Percentiles rank a stretch among this genome's conserved stretches.
phyloP scores from a whole-genome alignment of 257 asterid species.

The Solanum raphanifolium region DNA sequence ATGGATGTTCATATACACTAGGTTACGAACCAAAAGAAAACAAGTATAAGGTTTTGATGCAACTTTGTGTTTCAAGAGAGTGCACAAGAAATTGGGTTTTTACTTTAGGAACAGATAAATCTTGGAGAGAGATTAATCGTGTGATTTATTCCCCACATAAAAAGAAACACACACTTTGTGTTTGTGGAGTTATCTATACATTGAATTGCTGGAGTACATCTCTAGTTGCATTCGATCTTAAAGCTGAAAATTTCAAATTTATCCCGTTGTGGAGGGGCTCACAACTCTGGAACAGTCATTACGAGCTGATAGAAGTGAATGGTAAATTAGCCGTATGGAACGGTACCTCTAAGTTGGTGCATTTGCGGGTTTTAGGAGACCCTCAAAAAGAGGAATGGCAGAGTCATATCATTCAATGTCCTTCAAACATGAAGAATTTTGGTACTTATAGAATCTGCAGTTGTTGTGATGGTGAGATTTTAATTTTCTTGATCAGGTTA shows the following conservation, averaged over 20 bases:
- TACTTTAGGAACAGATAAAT: neutral
- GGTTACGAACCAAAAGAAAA: neutral
- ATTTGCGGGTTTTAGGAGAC: neutral
- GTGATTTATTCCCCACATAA: neutral
- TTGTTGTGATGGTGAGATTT: neutral
- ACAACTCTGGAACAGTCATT: too few relatives aligned
- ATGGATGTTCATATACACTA: neutral
- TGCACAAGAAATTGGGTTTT: neutral
- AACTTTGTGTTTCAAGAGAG: neutral
- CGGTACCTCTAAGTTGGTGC: neutral
- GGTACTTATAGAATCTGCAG: neutral
- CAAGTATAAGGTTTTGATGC: neutral
- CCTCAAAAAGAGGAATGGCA: neutral
- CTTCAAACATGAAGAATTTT: neutral
- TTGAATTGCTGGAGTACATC: neutral
- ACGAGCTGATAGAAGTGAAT: neutral
- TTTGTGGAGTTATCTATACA: neutral
- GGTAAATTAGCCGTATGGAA: neutral
- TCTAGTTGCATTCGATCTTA: neutral
- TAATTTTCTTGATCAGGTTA: neutral
- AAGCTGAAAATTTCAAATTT: neutral
- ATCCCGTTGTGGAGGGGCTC: neutral
- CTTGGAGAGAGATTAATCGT: neutral
- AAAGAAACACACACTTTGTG: neutral
- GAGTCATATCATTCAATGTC: neutral